phyloP scores from a whole-genome alignment of 768 basidiomycete genomes.

The Pilatotrama ljubarskyi region DNA sequence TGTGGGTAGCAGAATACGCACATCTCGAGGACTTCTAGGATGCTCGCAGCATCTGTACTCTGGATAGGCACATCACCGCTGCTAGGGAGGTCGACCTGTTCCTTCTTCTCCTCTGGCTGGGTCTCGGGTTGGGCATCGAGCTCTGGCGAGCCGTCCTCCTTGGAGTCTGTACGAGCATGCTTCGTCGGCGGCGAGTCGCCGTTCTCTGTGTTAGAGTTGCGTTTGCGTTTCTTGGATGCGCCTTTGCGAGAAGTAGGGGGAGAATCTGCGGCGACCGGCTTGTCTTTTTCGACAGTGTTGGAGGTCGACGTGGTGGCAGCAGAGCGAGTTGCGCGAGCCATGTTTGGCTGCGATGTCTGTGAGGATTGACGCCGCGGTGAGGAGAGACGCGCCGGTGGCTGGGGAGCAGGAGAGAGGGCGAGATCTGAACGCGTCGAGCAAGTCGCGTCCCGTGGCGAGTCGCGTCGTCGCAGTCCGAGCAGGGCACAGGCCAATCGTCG shows the following conservation, averaged over 20 bases:
- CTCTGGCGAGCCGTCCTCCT: constrained; percentile 33
- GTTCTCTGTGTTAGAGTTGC: constrained; percentile 44
- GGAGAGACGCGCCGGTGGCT: constrained; percentile 37
- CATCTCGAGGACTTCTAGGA: constrained; percentile 63
- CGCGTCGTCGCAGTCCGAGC: constrained; percentile 20
- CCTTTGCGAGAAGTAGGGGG: constrained; percentile 32
- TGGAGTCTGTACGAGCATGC: constrained; percentile 44
- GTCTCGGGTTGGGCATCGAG: constrained; percentile 9
- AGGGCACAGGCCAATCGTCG: not conserved
- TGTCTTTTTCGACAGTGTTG: constrained; percentile 43
- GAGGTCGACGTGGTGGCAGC: constrained; percentile 28
- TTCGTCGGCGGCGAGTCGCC: constrained; percentile 54
- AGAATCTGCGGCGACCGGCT: constrained; percentile 20
- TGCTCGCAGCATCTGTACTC: constrained; percentile 46
- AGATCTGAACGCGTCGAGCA: constrained; percentile 24
- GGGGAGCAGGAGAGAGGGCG: constrained; percentile 15
- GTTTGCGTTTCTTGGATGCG: constrained; percentile 68
- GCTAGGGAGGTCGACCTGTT: constrained; percentile 34
- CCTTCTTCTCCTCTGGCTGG: constrained; percentile 10
- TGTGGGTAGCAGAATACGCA: constrained; percentile 32
- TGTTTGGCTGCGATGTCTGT: constrained; percentile 30
- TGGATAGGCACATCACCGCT: constrained; percentile 51
- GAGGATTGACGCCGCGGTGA: constrained; percentile 20
- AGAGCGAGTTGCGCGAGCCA: constrained; percentile 81
- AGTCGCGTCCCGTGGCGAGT: constrained; percentile 29